Evolutionary conservation across 192 early-diverging fungal genomes (phyloP), one percentile per base, ranked within the genome.

Genomic region (Entophlyctis helioformis): DNA sequence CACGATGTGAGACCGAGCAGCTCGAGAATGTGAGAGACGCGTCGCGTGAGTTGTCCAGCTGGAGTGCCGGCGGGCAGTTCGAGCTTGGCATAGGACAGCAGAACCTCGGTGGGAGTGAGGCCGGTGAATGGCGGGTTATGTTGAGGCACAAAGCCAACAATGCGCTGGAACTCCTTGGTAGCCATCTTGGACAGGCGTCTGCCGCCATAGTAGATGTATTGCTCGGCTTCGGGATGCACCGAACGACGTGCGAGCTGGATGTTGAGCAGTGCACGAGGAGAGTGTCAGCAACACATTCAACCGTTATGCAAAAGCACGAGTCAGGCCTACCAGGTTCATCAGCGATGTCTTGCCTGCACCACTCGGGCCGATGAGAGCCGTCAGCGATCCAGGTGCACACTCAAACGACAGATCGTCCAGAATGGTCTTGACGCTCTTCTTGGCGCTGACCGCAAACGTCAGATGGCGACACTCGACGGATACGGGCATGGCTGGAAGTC

Each of bases 301-400:
- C n/a, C n/a, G n/a, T n/a, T n/a, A n/a, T n/a, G n/a, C n/a, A n/a
- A n/a, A n/a, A 16, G 2, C 15, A 11, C 7, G 9, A 7, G 39
- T 20, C 3, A 20, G n/a, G 37, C 36, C 37, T 7, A 53, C 51
- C 44, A 61, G 42, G 4, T 36, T 44, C 20, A 61, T 20, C n/a
- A 61, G 34, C 4, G 59, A 50, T 2, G 59, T 61, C 28, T 61
- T 61, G 21, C 59, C 59, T 18, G 49, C 50, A 24, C 59, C 59
- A 55, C 42, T 51, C 9, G 48, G 46, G 10, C 59, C 59, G 48
- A 61, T 50, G 15, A 61, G 38, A 2, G 59, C 59, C 18, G 59
- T 61, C 18, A 61, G 33, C 1, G 59, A 45, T 16, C 53, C 52
- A 2, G 59, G 59, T 9, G 16, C 8, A 50, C 53, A 61, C 20